These are phyloP conservation scores for Jacaranda mimosifolia DNA, from an alignment of 257 asterid species.

Conservation along the genomic window DNA sequence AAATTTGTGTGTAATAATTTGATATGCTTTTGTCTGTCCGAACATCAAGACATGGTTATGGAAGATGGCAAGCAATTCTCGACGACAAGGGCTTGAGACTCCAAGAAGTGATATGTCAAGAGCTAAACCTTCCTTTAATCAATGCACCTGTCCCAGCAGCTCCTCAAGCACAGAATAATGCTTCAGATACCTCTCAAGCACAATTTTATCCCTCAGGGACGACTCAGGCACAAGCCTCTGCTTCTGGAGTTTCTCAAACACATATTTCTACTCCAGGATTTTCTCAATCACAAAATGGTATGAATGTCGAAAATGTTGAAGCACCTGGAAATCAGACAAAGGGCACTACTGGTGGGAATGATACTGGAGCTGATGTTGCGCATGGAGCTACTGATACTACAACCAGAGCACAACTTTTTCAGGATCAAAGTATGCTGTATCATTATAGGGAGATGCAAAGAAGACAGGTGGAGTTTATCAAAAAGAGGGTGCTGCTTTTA, in stretches of 20 bases:
- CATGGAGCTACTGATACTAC: constrained; percentile 67
- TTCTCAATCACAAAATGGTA: constrained; percentile 56
- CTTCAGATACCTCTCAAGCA: constrained; percentile 54
- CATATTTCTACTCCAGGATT: constrained; percentile 50
- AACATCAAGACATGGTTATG: constrained; percentile 89
- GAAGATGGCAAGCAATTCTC: constrained; percentile 97
- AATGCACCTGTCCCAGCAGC: constrained; percentile 68
- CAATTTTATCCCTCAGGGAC: constrained; percentile 48
- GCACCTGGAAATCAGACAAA: constrained; percentile 57
- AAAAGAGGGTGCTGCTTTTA: constrained; percentile 89
- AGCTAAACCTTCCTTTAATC: constrained; percentile 73
- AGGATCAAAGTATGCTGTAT: constrained; percentile 63
- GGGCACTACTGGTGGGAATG: constrained; percentile 51
- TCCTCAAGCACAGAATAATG: constrained; percentile 54
- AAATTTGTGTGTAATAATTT: constrained; percentile 26
- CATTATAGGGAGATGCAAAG: constrained; percentile 94
- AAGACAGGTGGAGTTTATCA: constrained; percentile 87
- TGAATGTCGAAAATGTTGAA: constrained; percentile 50
- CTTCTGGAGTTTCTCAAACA: constrained; percentile 54
- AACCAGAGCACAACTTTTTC: constrained; percentile 61
- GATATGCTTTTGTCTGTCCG: constrained; percentile 36
- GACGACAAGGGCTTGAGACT: constrained; percentile 89
- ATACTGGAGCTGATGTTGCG: constrained; percentile 55
- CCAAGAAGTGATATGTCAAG: constrained; percentile 91
- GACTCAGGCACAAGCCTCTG: constrained; percentile 53